Conservation (phyloP, 352 stramenopile genomes). For the Phytophthora macrochlamydospora region DNA sequence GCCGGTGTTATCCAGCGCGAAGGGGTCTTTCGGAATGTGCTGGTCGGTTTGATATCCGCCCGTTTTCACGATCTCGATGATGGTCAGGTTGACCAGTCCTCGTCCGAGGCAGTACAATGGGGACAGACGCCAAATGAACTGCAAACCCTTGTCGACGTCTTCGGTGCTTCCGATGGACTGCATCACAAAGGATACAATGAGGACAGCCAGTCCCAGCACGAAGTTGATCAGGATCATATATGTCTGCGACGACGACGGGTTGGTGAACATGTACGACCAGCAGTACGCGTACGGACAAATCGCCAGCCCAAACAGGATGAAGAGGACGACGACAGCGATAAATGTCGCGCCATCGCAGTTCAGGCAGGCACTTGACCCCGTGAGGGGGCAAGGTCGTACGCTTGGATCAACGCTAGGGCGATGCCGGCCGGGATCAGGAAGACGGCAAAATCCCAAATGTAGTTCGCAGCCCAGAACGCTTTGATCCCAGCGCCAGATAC, state of each 20-base stretch:
- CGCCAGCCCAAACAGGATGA: conserved; percentile 63
- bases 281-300: conserved; percentile 69
- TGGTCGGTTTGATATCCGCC: no score
- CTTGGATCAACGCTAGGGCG: conserved; percentile 41
- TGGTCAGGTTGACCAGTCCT: conserved; percentile 32
- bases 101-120: conserved; percentile 65
- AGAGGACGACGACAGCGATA: conserved; percentile 51
- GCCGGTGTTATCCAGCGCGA: conserved; percentile 54
- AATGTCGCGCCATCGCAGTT: conserved; percentile 35
- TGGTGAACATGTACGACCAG: conserved; percentile 63
- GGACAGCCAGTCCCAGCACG: conserved; percentile 56
- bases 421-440: conserved; percentile 71
- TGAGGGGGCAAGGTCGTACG: conserved; percentile 38
- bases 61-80: conserved; percentile 1
- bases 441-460: conserved; percentile 88
- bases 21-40: conserved; percentile 28
- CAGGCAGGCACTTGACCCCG: conserved; percentile 24
- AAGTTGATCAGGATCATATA: conserved; percentile 72
- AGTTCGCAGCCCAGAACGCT: conserved; percentile 96
- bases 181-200: conserved; percentile 61
- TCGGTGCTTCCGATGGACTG: conserved; percentile 38
- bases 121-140: conserved; percentile 68
- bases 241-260: conserved; percentile 51
- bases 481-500: conserved; percentile 92
- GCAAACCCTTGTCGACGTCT: conserved; percentile 44